Base-by-base conservation (phyloP, 345 rosid genomes). In the Populus nigra region DNA sequence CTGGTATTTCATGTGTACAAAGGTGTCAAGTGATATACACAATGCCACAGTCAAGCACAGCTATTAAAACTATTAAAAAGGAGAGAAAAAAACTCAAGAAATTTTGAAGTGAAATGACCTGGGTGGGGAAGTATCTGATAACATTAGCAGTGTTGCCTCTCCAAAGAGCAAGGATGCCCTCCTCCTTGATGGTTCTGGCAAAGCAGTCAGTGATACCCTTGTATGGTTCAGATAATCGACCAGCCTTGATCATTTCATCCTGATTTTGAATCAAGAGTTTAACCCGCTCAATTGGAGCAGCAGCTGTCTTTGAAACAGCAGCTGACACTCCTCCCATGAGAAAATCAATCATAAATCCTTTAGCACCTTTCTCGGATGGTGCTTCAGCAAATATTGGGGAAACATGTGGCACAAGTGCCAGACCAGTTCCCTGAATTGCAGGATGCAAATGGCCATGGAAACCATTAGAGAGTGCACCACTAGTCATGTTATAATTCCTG, bases 91-190 rank as follows among this genome's bases (percentile, higher is more conserved):
- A 66, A 49, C 49, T 20, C 7, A 4, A 22, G 29, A 45, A 18
- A n/a, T 18, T 7, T 61, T 38, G 5, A 67, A 35, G 45, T 12
- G n/a, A 59, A 68, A 5, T 57, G 36, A 81, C 84, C 80, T 78
- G 84, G 8, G 84, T 82, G 47, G 84, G 80, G 75, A 82, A 82
- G 65, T 82, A 82, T 77, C 84, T 77, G 72, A 82, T 82, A 65
- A 82, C 80, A 29, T 82, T 82, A 12, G 81, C 78, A 73, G 81
- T 74, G 71, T 82, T 82, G 66, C 84, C 81, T 78, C 84, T 77
- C 84, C 80, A 82, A 39, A 82, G 81, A 22, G 84, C 5, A 65
- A 77, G 0, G 7, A 78, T n/a, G 33, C 84, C 84, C 68, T 82
- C 84, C 2, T 82, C 84, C 65, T 74, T 82, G 4, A 82, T 65